Percentiles rank a stretch among this genome's conserved stretches.
These are phyloP conservation scores for Zygosaccharomyces bailii DNA, from an alignment of 805 yeast species.

Conservation along the genomic window DNA sequence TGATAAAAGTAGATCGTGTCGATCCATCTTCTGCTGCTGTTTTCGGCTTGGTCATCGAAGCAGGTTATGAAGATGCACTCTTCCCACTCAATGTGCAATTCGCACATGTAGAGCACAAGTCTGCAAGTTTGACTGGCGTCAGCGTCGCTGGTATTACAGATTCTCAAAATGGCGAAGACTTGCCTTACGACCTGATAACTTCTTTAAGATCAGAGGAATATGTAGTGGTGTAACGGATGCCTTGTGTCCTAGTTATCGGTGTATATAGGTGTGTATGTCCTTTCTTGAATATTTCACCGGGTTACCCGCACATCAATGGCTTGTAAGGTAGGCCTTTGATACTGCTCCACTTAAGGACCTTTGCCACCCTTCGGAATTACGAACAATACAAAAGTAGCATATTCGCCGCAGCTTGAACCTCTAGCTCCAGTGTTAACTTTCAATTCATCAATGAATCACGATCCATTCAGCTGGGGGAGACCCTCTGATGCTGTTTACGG, in stretches of 20 bases:
- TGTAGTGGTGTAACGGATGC: slow-evolving; percentile 41
- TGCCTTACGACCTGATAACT: slow-evolving; percentile 67
- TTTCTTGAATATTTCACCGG: slow-evolving; percentile 2
- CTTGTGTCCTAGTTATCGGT: not conserved
- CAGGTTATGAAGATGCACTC: slow-evolving; percentile 72
- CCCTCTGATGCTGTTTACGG: slow-evolving; percentile 85
- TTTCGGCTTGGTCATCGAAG: slow-evolving; percentile 74
- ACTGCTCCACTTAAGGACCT: not conserved
- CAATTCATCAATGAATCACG: slow-evolving; percentile 72
- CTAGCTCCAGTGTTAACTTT: not conserved
- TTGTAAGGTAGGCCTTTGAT: not conserved
- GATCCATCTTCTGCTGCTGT: slow-evolving; percentile 58
- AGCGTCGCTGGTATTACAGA: slow-evolving; percentile 56
- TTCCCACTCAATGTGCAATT: slow-evolving; percentile 84
- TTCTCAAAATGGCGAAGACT: slow-evolving; percentile 47
- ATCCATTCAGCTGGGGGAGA: slow-evolving; percentile 94
- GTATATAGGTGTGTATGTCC: not conserved
- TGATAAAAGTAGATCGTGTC: slow-evolving; percentile 59
- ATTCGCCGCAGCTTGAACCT: not conserved
- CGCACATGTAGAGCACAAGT: slow-evolving; percentile 45
- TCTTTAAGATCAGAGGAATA: slow-evolving; percentile 58
- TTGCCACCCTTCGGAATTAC: slow-evolving; percentile 4
- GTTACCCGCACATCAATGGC: slow-evolving; percentile 4
- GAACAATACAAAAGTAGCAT: not conserved
- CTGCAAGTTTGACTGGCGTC: slow-evolving; percentile 53